Base-by-base conservation (phyloP, 2,329 filamentous ascomycete genomes). In the Cercospora sojina region DNA sequence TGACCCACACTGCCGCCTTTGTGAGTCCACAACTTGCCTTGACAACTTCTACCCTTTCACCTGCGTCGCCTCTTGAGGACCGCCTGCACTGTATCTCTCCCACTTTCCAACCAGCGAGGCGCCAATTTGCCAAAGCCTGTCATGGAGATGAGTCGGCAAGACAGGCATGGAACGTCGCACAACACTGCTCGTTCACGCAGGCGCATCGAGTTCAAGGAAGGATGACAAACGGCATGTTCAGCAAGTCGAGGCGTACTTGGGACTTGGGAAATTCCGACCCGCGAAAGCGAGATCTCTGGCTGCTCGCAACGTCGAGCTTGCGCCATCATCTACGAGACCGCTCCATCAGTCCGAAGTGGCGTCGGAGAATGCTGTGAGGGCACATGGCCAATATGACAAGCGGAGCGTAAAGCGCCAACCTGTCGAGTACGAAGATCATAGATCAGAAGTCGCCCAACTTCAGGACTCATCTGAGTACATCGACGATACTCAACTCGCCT, bases 111-210 rank as follows among this genome's bases (percentile, higher is more conserved):
- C 13, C 47, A 32, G 53, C 27, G n/a, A 1, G 29, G 23, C 27
- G 9, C 7, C 3, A 7, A 57, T 32, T 8, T 20, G 29, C 27
- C 16, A 57, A 56, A 16, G 61, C 61, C 65, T 56, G 57, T 51
- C 62, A 67, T 67, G 65, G 58, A 62, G 6, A 47, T 53, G 41
- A 38, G 32, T 16, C 35, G 20, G 31, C 35, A 49, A 38, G 18
- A 29, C 32, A 63, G 65, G 51, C 29, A 67, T 67, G 65, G 65
- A 67, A 64, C 43, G 59, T 51, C 62, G 65, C 51, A 56, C 59
- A n/a, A 63, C 29, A 43, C 75, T 84, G 29, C 75, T 82, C 32
- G 79, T 81, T 35, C 82, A 84, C 71, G 79, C 82, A 47, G 80
- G 81, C 65, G 79, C 82, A 6, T 75, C 81, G 8, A 77, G 79